Base-by-base conservation (phyloP, 495 filamentous ascomycete genomes). In the Penicillium cinerascens region DNA sequence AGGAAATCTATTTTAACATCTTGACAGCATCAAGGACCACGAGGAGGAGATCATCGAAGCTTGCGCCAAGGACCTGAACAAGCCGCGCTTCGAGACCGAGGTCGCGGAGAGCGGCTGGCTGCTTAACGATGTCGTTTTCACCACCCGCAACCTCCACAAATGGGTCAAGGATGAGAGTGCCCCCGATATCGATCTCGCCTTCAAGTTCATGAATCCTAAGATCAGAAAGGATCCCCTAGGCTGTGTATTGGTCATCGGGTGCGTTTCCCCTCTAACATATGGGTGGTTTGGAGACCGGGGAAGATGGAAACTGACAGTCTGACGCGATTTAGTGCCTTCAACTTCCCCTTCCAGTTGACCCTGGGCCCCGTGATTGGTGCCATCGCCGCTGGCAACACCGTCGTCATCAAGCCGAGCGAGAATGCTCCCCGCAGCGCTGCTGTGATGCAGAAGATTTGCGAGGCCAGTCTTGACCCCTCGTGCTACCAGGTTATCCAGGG, bases 171-270 rank as follows among this genome's bases (percentile, higher is more conserved):
- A 96, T 65, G 90, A 96, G 65, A 73, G 76, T 58, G 75, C 88
- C 11, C 62, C 78, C 49, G 83, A 93, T 65, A 87, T 95, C 37
- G 74, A 83, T 8, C 61, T 87, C 7, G 74, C 76, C 17, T 90
- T 83, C 66, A 77, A 78, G 55, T 51, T 85, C 23, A 75, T 91
- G 73, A 84, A 71, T 41, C 88, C 91, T 20, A 85, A 80, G 64
- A 86, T 92, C 67, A 76, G 86, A 41, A 97, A 96, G 75, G 93
- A 97, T 59, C 93, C 93, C 11, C 63, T 97, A 39, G 93, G 93
- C 37, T 67, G 80, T 33, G 83, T 91, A 1, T 72, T 97, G 56
- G 83, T 97, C 56, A 92, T 98, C 65, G 93, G 92, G 80, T 87
- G 71, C 21, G 73, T 67, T 40, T 13, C 17, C 15, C 21, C 7